Conservation (phyloP, 129 eudicot genomes). For the Daucus carota region DH1_v3.0 NC_030383.2:40169501-40170000, state of each 20-base stretch:
- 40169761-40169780: slow-evolving; percentile 84
- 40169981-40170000: background rate
- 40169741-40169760: slow-evolving; percentile 71
- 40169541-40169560: background rate
- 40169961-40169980: background rate
- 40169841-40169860: background rate
- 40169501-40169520: slow-evolving; percentile 39
- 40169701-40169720: too few relatives aligned
- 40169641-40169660: too few relatives aligned
- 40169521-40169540: slow-evolving; percentile 51
- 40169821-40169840: background rate
- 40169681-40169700: too few relatives aligned
- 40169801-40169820: background rate
- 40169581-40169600: background rate
- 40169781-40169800: slow-evolving; percentile 79
- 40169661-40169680: too few relatives aligned
- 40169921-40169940: background rate
- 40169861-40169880: background rate
- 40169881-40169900: background rate
- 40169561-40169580: slow-evolving; percentile 1
- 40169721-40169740: slow-evolving; percentile 23
- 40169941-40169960: background rate
- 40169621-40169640: too few relatives aligned
- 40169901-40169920: background rate
- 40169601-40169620: too few relatives aligned